Conservation (phyloP, 2,329 filamentous ascomycete genomes). For the Hypoxylon sp. region DNA sequence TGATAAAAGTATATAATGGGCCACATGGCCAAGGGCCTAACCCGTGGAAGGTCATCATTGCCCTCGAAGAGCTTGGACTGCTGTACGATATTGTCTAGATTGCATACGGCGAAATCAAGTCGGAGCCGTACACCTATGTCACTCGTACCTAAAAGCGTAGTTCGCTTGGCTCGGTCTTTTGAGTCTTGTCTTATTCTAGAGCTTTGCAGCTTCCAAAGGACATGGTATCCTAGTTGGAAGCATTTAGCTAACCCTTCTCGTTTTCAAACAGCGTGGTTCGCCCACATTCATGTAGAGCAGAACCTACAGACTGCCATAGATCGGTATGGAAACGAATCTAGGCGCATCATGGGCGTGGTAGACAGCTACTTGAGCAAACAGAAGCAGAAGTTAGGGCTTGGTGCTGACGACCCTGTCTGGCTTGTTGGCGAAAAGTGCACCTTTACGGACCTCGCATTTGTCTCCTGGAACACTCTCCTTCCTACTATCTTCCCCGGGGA, state of each 20-base stretch:
- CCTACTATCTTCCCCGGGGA: slow-evolving; percentile 24
- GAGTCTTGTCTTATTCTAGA: background rate
- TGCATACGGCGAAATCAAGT: slow-evolving; percentile 52
- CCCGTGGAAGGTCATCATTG: slow-evolving; percentile 51
- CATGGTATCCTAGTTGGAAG: background rate
- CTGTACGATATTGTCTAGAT: slow-evolving; percentile 49
- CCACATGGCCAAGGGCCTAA: slow-evolving; percentile 49
- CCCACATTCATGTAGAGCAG: slow-evolving; percentile 55
- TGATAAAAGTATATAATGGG: slow-evolving; percentile 44
- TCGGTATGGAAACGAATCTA: slow-evolving; percentile 50
- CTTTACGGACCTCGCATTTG: slow-evolving; percentile 46
- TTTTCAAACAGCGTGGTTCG: slow-evolving; percentile 54
- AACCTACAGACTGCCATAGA: slow-evolving; percentile 46
- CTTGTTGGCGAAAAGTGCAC: slow-evolving; percentile 47
- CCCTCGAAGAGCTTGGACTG: slow-evolving; percentile 53
- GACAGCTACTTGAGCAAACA: slow-evolving; percentile 31
- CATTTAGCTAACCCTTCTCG: slow-evolving; percentile 1
- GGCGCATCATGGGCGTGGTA: slow-evolving; percentile 40
- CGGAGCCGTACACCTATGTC: slow-evolving; percentile 46
- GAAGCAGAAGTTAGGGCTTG: slow-evolving; percentile 14
- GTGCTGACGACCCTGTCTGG: slow-evolving; percentile 39
- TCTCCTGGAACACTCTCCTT: slow-evolving; percentile 42
- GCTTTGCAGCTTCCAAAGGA: background rate
- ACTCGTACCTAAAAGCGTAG: background rate
- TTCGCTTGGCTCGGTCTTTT: too few species aligned